Base-by-base conservation (phyloP, 2,329 filamentous ascomycete genomes). In the Colletotrichum sansevieriae region DNA sequence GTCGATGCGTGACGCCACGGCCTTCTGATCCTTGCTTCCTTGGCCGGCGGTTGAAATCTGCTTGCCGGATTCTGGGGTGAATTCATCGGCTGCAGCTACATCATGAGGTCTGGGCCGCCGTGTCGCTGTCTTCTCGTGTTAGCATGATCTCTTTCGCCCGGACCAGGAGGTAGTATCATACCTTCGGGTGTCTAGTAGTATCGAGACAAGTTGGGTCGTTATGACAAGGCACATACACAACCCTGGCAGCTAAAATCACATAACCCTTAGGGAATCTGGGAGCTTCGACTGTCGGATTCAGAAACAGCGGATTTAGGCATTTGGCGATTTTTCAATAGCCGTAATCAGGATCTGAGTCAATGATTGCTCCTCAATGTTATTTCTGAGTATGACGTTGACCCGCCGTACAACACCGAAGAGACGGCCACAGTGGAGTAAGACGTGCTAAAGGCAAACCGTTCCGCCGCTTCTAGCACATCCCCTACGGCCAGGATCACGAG, bases 401-500 rank as follows among this genome's bases (percentile, higher is more conserved):
- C 86, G 88, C 86, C 85, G 62, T 88, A 84, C 7, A 89, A 76
- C 3, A 87, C 83, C 55, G 83, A 86, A 0, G 85, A 87, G 77
- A 88, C 82, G 0, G 86, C 82, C 5, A 83, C 80, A 0, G 85
- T 78, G 0, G 81, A 81, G 72, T 85, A 87, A 0, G 80, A 84
- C 0, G 82, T 86, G 47, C 76, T 74, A 81, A 88, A 73, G 0
- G 84, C 84, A 62, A 86, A 86, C 84, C 85, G 88, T 11, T 82
- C 78, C 0, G 85, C 85, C 0, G 80, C 73, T 65, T 89, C 85
- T 0, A 86, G 85, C 0, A 89, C 86, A 13, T 85, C 75, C 87
- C 86, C 89, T 9, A 87, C 76, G 0, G 83, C 78, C 12, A 88
- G 77, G 46, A 88, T 86, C 10, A 85, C 77, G 33, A 87, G 74